A percentile compares a stretch with the other conserved stretches of the same genome.
phyloP scores from a whole-genome alignment of 176 grass and related monocot genomes.

The Dactylis glomerata region DNA sequence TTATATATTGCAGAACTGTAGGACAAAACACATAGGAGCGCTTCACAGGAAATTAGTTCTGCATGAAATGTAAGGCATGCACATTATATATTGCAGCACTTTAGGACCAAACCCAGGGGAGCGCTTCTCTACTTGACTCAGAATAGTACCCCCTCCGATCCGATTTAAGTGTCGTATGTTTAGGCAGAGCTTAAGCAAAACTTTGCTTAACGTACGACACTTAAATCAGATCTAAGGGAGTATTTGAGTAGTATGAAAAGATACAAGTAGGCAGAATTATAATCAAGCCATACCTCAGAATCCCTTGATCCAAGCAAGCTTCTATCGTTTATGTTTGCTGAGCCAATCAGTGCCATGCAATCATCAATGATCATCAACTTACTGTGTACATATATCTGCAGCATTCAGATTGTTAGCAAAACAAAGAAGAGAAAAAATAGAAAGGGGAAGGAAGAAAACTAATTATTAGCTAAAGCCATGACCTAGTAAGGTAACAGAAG shows the following conservation, averaged over 20 bases:
- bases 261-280: not conserved
- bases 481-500: constrained; percentile 1
- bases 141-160: too few species aligned
- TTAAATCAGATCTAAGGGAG: too few species aligned
- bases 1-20: too few species aligned
- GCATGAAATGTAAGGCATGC: too few species aligned
- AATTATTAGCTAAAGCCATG: constrained; percentile 15
- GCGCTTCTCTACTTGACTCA: not conserved
- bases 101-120: not conserved
- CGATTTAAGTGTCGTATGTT: too few species aligned
- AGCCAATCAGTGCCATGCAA: constrained; percentile 86
- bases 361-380: constrained; percentile 99
- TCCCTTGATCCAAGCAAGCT: constrained; percentile 97
- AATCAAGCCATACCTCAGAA: constrained; percentile 68
- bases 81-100: not conserved
- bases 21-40: too few species aligned
- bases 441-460: constrained; percentile 12
- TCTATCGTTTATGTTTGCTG: constrained; percentile 98
- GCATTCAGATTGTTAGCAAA: constrained; percentile 17
- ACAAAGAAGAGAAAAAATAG: not conserved
- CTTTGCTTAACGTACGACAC: too few species aligned
- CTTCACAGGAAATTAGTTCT: not conserved
- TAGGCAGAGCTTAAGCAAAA: too few species aligned
- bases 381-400: constrained; percentile 95
- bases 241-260: not conserved